A percentile compares a stretch with the other conserved stretches of the same genome.
These are phyloP conservation scores for Pyrenophora graminea DNA, from an alignment of 2,329 filamentous ascomycete species.

Conservation along the genomic window DNA sequence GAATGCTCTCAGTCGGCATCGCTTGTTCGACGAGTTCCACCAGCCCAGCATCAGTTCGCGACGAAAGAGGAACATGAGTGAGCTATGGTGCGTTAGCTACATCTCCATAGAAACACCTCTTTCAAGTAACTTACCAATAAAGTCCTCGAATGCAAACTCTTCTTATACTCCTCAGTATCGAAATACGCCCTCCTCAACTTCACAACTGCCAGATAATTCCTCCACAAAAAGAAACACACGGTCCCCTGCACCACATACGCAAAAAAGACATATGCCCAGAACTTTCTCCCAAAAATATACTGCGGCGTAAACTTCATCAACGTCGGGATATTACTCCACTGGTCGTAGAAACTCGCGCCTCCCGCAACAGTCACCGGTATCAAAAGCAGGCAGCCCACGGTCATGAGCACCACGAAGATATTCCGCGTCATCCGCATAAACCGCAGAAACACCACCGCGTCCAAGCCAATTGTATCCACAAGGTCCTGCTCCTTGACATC, in stretches of 20 bases:
- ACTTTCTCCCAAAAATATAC: slow-evolving; percentile 54
- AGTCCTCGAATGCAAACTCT: slow-evolving; percentile 75
- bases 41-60: slow-evolving; percentile 85
- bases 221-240: slow-evolving; percentile 81
- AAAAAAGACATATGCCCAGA: slow-evolving; percentile 63
- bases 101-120: neutral
- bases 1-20: slow-evolving; percentile 74
- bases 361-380: slow-evolving; percentile 74
- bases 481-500: slow-evolving; percentile 76
- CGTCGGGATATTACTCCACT: slow-evolving; percentile 33
- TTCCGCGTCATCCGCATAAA: slow-evolving; percentile 89
- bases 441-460: slow-evolving; percentile 86
- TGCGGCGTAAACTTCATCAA: slow-evolving; percentile 62
- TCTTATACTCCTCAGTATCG: slow-evolving; percentile 82
- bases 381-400: slow-evolving; percentile 75
- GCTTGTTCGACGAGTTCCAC: slow-evolving; percentile 78
- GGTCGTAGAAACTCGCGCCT: slow-evolving; percentile 40
- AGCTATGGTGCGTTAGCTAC: slow-evolving; percentile 55
- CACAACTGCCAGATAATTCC: slow-evolving; percentile 77
- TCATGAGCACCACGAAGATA: slow-evolving; percentile 74
- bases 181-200: slow-evolving; percentile 77
- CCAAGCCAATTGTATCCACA: slow-evolving; percentile 82
- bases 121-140: slow-evolving; percentile 52
- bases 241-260: slow-evolving; percentile 71
- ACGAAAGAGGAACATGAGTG: slow-evolving; percentile 77